Evolutionary conservation across 768 basidiomycete genomes (phyloP).

Genomic region (Arthromyces matolae): DNA sequence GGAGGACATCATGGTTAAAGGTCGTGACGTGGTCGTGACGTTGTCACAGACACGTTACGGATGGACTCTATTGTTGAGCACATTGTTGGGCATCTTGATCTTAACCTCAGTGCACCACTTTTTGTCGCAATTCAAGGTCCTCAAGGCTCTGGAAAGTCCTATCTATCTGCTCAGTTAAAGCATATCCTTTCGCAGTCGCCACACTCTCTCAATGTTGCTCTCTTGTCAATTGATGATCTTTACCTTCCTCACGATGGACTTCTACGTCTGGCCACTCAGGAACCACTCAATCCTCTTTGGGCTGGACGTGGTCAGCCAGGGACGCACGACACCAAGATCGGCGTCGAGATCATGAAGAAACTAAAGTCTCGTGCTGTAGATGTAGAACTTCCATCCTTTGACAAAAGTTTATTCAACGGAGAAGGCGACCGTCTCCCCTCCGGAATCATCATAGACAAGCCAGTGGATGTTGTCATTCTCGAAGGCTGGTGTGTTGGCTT

Average conservation of each 20-base stretch:
- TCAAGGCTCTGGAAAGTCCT: slow-evolving; percentile 93
- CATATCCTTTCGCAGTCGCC: slow-evolving; percentile 39
- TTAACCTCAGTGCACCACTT: slow-evolving; percentile 46
- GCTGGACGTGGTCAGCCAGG: slow-evolving; percentile 89
- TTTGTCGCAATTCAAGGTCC: slow-evolving; percentile 91
- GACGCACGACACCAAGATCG: slow-evolving; percentile 81
- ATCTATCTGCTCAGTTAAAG: slow-evolving; percentile 58
- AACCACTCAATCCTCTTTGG: slow-evolving; percentile 65
- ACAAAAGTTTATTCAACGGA: slow-evolving; percentile 79
- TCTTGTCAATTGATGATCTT: slow-evolving; percentile 80
- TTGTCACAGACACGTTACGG: slow-evolving; percentile 10
- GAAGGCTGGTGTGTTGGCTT: slow-evolving; percentile 98
- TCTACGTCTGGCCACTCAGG: slow-evolving; percentile 44
- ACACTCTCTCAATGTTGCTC: slow-evolving; percentile 50
- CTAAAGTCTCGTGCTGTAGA: slow-evolving; percentile 43
- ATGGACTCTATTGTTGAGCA: slow-evolving; percentile 19
- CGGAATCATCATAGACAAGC: slow-evolving; percentile 36
- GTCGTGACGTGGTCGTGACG: slow-evolving; percentile 17
- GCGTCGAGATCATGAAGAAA: slow-evolving; percentile 44
- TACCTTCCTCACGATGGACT: slow-evolving; percentile 74
- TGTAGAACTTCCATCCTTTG: slow-evolving; percentile 73
- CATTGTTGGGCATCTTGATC: slow-evolving; percentile 25
- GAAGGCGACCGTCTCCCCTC: slow-evolving; percentile 75
- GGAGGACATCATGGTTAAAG: slow-evolving; percentile 45
- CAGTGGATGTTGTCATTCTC: slow-evolving; percentile 76